Evolutionary conservation across 2,329 filamentous ascomycete species (phyloP), one percentile per base, ranked within the genome.

Genomic region (Gaeumannomyces tritici): DNA sequence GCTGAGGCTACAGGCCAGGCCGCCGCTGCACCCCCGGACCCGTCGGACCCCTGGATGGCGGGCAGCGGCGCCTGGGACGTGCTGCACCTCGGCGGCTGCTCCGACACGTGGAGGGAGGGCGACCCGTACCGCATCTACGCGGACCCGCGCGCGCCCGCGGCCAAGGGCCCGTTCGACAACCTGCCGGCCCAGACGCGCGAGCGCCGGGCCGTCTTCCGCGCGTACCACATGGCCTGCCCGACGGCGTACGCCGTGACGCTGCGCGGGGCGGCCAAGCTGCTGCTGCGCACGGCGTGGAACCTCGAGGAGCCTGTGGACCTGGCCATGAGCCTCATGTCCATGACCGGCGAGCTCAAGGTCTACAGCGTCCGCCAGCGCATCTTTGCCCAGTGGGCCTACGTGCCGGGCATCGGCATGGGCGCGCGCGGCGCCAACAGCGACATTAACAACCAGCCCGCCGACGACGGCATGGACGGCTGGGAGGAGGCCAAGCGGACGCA

Each of bases 331-430:
- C 57, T 62, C 3, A 65, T 72, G 64, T 67, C 67, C 9, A 54
- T 60, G 5, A 63, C 61, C 21, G 63, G 62, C 21, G 65, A 71
- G 29, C 62, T 72, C 18, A 56, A 65, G 21, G 61, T 65, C 0
- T 72, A 71, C 62, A 66, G 63, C 55, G 60, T 70, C 7, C 60
- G 64, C 57, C 70, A 70, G 12, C 63, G 66, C n/a, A 58, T 74
- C 73, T 7, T 80, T 86, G 0, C 76, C 80, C 61, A 88, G 63
- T 72, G 69, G 69, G 62, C 63, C 55, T 71, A 86, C 65, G 76
- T 81, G 6, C 78, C 80, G 61, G 85, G 85, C 3, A 80, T 88
- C 1, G 86, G 89, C 67, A 75, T 69, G 3, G 81, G 60, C 61
- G 64, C 63, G 42, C 51, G 66, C 9, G 66, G 66, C 31, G 63